Base-by-base conservation (phyloP, 768 basidiomycete species). In the Glaciozyma martinii region DNA sequence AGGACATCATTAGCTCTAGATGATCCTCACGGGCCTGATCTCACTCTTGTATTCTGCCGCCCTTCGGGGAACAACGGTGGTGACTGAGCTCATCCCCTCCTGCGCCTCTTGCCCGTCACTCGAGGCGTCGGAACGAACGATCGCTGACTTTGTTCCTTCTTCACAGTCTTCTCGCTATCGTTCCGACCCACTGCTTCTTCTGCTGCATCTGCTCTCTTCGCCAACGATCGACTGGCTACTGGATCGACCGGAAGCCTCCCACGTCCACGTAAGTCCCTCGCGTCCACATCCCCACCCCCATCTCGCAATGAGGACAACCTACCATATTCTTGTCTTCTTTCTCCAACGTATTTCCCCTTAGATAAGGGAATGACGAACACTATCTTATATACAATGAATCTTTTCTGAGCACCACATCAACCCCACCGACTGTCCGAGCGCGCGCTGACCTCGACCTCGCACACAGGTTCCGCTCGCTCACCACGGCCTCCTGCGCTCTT, bases 21-120 rank as follows among this genome's bases (percentile, higher is more conserved):
- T 47, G 46, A 47, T 47, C 46, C 46, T 47, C 46, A 47, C 46
- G 46, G 46, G 46, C 46, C 46, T 47, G 46, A 47, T 47, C 46
- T 47, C n/a, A 47, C 19, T n/a, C 46, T 47, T 47, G 46, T 47
- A 47, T 47, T 47, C 46, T 47, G 46, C 19, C 46, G 19, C 46
- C 21, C 46, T 47, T 47, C 21, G 21, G 46, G n/a, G 46, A 47
- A 19, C 10, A 21, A n/a, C 46, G 46, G 46, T 19, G 46, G 46
- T 47, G 3, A 23, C 46, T 47, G 46, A 47, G 46, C 46, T 47
- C 46, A n/a, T 19, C 46, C 21, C n/a, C 46, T 19, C 10, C n/a
- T n/a, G 9, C n/a, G 21, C 21, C 19, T 10, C n/a, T 47, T 47
- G 8, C 6, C 46, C n/a, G 21, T 47, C 46, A n/a, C n/a, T 19